Base-by-base conservation (phyloP, 169 alveolate genomes). In the Amoebophrya sp. region DNA sequence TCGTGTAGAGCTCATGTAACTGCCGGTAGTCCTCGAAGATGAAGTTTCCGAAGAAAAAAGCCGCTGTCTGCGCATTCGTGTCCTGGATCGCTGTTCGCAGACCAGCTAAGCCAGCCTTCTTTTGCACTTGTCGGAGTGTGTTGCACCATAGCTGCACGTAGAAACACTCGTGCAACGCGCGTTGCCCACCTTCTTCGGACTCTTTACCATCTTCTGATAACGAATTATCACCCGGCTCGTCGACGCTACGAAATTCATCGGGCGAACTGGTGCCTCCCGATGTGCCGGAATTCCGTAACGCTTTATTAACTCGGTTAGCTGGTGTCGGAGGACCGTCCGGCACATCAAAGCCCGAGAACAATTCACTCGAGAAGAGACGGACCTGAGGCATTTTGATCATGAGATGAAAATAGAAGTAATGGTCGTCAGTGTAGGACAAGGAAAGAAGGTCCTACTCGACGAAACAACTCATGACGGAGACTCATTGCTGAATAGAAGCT, bases 61-160 rank as follows among this genome's bases (percentile, higher is more conserved):
- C 83, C 33, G 83, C 83, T 1, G n/a, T 36, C 83, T 65, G 83
- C 36, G 83, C 33, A 36, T 65, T 65, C 36, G 83, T 65, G 1
- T 65, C 83, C 36, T 26, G 12, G 83, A 65, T 65, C 26, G 83
- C 83, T 29, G 83, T 65, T 18, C n/a, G 18, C 83, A 65, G 83
- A 0, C 83, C 83, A 1, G 83, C 83, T 6, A 65, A 36, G 38
- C 83, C 83, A 6, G 83, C 83, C 33, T 26, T 1, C 33, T 18
- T 1, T 18, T 65, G 83, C 36, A 65, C 83, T 1, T 29, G 38
- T 29, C 83, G 83, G 38, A 65, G 83, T 29, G 38, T 26, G 33
- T 65, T 65, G 83, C 83, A 65, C 83, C 83, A 65, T 36, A 65
- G n/a, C 83, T 65, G 83, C 36, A 65, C 83, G 83, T 65, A 65